Percentiles rank a stretch among this genome's conserved stretches.
These are phyloP conservation scores for Trichoderma reesei DNA, from an alignment of 495 filamentous ascomycete genomes.

Conservation along the genomic window DNA sequence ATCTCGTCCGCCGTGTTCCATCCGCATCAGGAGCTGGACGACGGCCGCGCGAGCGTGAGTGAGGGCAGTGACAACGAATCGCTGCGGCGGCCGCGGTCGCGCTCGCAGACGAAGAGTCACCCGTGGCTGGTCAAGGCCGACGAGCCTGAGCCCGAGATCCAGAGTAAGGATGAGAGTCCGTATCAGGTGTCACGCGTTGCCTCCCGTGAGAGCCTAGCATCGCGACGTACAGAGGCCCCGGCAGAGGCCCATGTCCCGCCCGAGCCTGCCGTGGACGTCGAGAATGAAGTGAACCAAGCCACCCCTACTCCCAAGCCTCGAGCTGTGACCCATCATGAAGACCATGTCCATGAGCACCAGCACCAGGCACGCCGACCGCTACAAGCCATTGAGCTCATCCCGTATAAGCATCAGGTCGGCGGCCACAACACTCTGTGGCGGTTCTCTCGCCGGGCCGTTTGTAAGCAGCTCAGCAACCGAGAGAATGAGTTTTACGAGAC, in stretches of 20 bases:
- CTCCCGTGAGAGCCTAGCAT: conserved; percentile 15
- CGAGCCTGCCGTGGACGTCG: conserved; percentile 31
- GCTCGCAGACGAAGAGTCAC: conserved; percentile 28
- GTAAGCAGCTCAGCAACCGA: conserved; percentile 92
- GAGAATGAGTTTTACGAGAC: conserved; percentile 99
- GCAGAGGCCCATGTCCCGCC: conserved; percentile 23
- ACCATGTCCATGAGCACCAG: conserved; percentile 38
- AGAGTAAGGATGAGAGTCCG: conserved; percentile 15
- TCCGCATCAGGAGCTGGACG: conserved; percentile 64
- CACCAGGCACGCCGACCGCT: conserved; percentile 50
- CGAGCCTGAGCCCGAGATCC: conserved; percentile 32
- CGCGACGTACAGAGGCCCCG: conserved; percentile 15
- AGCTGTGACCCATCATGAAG: conserved; percentile 31
- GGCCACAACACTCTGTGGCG: conserved; percentile 94
- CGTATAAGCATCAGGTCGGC: conserved; percentile 94
- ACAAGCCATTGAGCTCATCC: conserved; percentile 90
- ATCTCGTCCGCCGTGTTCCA: conserved; percentile 92
- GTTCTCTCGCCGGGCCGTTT: conserved; percentile 88
- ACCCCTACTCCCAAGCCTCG: conserved; percentile 24
- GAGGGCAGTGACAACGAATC: conserved; percentile 12
- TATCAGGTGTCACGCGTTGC: neutral
- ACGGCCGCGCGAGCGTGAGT: conserved; percentile 24
- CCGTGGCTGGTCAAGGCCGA: conserved; percentile 43
- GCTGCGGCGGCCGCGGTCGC: conserved; percentile 17
- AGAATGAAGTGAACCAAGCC: conserved; percentile 21